These are phyloP conservation scores for Tremellales sp. DNA, from an alignment of 1,284 basidiomycete species.

Conservation along the genomic window DNA sequence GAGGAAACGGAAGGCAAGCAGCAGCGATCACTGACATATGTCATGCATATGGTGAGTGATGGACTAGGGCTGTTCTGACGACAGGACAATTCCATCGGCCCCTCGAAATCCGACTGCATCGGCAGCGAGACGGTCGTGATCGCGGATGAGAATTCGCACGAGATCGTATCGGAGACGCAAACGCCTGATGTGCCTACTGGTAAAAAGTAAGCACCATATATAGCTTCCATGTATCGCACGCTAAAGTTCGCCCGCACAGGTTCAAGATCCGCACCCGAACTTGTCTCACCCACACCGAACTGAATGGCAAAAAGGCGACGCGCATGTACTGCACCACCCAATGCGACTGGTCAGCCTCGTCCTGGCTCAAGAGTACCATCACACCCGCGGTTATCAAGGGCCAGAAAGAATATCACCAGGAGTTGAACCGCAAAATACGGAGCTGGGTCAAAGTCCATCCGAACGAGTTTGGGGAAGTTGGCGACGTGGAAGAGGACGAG, in stretches of 20 bases:
- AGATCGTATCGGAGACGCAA: slow-evolving; percentile 24
- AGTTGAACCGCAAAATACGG: slow-evolving; percentile 9
- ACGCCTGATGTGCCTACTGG: slow-evolving; percentile 25
- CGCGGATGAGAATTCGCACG: slow-evolving; percentile 14
- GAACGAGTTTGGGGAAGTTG: slow-evolving; percentile 21
- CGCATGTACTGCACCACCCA: slow-evolving; percentile 27
- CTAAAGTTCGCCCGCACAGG: slow-evolving; percentile 9
- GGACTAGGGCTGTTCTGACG: background rate
- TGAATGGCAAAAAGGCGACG: slow-evolving; percentile 15
- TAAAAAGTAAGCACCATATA: slow-evolving; percentile 18
- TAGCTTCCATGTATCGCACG: background rate
- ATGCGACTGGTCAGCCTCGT: slow-evolving; percentile 21
- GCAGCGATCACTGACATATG: slow-evolving; percentile 17
- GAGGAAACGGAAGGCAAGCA: slow-evolving; percentile 10
- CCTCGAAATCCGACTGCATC: slow-evolving; percentile 19
- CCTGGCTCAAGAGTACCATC: slow-evolving; percentile 23
- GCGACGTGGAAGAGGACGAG: too few species aligned
- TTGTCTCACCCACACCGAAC: slow-evolving; percentile 16
- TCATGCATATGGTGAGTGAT: slow-evolving; percentile 26
- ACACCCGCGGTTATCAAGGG: slow-evolving; percentile 32
- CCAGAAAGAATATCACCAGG: slow-evolving; percentile 22
- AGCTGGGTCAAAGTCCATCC: slow-evolving; percentile 18
- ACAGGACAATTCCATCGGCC: slow-evolving; percentile 25
- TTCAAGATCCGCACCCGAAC: slow-evolving; percentile 23
- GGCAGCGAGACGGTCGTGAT: slow-evolving; percentile 19